phyloP scores from a whole-genome alignment of 164 flowering plant genomes.

The Taxillus chinensis region DNA sequence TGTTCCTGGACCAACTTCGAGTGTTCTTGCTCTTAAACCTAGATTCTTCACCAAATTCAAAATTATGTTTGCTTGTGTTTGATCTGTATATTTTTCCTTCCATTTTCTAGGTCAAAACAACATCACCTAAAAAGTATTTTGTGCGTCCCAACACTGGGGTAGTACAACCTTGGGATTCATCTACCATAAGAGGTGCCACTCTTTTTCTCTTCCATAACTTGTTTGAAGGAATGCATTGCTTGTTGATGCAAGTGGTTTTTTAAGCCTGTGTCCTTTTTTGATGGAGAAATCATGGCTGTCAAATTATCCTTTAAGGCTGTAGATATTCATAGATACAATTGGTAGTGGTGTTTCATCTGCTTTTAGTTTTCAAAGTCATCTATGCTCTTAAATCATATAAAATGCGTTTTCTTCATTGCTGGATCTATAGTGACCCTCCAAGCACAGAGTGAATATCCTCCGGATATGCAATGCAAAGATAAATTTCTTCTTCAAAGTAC shows the following conservation, averaged over 20 bases:
- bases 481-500: slow-evolving; percentile 88
- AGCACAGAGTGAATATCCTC: slow-evolving; percentile 72
- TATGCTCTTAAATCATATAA: too few relatives aligned
- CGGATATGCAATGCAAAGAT: slow-evolving; percentile 86
- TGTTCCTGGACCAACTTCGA: not conserved
- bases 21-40: not conserved
- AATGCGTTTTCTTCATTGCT: not conserved
- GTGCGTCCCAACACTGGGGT: slow-evolving; percentile 88
- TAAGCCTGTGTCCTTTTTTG: not conserved
- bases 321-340: not conserved
- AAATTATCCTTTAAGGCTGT: not conserved
- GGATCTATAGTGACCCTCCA: slow-evolving; percentile 67
- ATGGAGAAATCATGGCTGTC: not conserved
- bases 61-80: not conserved
- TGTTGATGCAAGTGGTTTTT: not conserved
- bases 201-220: slow-evolving; percentile 10
- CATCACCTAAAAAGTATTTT: slow-evolving; percentile 88
- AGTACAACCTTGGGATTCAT: slow-evolving; percentile 80
- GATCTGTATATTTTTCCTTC: not conserved
- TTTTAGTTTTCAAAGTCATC: not conserved
- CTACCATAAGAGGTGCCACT: slow-evolving; percentile 61
- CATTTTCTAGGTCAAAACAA: slow-evolving; percentile 69
- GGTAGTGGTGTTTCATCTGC: not conserved
- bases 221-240: not conserved
- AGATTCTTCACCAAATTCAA: not conserved